Conservation (phyloP, 129 eudicot species). For the Flaveria trinervia region DNA sequence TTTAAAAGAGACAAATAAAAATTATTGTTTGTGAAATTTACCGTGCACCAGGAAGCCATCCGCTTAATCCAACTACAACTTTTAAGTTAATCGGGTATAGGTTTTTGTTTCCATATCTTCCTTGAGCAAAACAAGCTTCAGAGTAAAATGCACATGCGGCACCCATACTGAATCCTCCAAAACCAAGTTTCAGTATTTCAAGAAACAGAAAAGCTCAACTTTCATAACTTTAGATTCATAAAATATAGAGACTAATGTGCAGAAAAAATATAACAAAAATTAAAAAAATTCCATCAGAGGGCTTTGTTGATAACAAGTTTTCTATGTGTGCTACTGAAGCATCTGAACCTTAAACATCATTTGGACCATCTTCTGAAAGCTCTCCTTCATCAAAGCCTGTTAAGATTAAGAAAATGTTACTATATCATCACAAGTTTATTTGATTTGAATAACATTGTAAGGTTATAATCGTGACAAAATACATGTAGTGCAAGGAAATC, state of each 20-base stretch:
- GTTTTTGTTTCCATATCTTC: conserved; percentile 78
- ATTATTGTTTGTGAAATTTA: conserved; percentile 21
- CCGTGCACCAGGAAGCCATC: conserved; percentile 99
- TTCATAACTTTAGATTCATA: neutral
- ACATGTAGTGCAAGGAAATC: conserved; percentile 94
- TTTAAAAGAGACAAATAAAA: neutral
- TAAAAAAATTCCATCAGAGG: conserved; percentile 69
- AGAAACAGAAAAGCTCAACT: neutral
- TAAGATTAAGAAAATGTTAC: neutral
- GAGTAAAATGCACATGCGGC: conserved; percentile 94
- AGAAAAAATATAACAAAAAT: neutral
- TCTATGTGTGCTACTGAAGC: conserved; percentile 91
- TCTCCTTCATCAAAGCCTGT: conserved; percentile 93
- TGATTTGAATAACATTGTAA: conserved; percentile 7
- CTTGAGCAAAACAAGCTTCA: conserved; percentile 92
- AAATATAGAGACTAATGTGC: neutral
- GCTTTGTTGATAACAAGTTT: conserved; percentile 88
- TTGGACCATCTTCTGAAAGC: too few species aligned
- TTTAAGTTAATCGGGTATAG: conserved; percentile 77
- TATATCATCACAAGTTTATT: neutral
- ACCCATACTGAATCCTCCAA: conserved; percentile 99
- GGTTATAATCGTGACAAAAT: conserved; percentile 23
- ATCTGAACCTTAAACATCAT: conserved; percentile 92
- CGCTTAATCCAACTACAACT: conserved; percentile 85
- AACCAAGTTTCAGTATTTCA: conserved; percentile 83